Percentiles rank a stretch among this genome's conserved stretches.
These are phyloP conservation scores for Brasenia schreberi DNA, from an alignment of 164 flowering plant genomes.

Conservation along the genomic window DNA sequence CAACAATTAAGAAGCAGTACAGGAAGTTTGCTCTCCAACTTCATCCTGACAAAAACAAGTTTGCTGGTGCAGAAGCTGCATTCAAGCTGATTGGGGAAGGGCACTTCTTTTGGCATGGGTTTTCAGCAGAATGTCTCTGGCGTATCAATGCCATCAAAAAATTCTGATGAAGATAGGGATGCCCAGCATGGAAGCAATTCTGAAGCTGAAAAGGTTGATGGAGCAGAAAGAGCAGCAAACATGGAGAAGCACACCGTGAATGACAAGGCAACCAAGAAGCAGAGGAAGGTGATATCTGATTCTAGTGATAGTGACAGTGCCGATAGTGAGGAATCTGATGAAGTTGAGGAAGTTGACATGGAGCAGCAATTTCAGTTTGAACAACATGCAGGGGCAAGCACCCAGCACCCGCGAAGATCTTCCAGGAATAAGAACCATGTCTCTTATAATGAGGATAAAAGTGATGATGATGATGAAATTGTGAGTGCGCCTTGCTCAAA, in stretches of 20 bases:
- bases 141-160: not conserved
- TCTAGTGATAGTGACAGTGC: not conserved
- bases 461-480: conserved; percentile 32
- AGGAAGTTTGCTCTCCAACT: conserved; percentile 61
- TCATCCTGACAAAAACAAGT: conserved; percentile 85
- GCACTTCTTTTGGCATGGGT: not conserved
- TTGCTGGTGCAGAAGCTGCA: conserved; percentile 81
- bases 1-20: conserved; percentile 60
- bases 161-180: not conserved
- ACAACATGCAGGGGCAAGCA: conserved; percentile 5
- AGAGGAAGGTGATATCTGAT: not conserved
- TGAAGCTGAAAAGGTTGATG: not conserved
- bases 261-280: not conserved
- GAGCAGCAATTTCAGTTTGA: not conserved
- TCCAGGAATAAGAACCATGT: conserved; percentile 29
- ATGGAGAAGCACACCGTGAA: not conserved
- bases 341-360: not conserved
- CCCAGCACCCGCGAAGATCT: conserved; percentile 26
- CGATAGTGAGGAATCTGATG: not conserved
- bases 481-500: conserved; percentile 9
- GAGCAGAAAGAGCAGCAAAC: not conserved
- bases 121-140: not conserved
- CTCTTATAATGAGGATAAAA: conserved; percentile 34
- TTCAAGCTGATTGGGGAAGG: conserved; percentile 61
- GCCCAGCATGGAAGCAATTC: not conserved